Base-by-base conservation (phyloP, 1,139 yeast genomes). In the Meyerozyma carpophila region DNA sequence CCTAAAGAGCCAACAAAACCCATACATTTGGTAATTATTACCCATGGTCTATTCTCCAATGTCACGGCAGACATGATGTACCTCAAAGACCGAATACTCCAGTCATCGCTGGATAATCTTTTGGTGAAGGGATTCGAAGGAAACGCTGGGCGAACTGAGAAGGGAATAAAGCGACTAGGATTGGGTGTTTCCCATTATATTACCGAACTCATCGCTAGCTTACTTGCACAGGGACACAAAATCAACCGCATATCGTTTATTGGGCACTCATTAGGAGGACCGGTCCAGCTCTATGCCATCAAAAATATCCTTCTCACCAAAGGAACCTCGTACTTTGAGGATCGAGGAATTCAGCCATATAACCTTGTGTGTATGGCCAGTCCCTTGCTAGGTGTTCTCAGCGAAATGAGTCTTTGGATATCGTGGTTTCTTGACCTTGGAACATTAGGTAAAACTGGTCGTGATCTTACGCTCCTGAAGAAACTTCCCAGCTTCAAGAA, bases 261-360 rank as follows among this genome's bases (percentile, higher is more conserved):
- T 25, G 65, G 58, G 16, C 65, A 60, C 41, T 57, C 62, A 2
- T 43, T 60, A 7, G 65, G 65, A 1, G 65, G 65, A 1, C 48
- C 56, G 14, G 58, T 59, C 5, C 65, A 60, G 44, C 44, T 59
- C 11, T 58, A 52, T 31, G 62, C 63, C 11, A 54, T 60, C 41
- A 58, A 57, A 40, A 54, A 60, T 41, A 50, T 58, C 21, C 49
- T 60, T 18, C 39, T 46, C 18, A 45, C 47, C 10, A 46, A 54
- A 11, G 63, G 62, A 1, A 20, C 44, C 2, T 49, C 49, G 39
- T 59, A 46, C 44, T 59, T 59, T 39, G 45, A 44, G 20, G 41
- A 43, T 8, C 41, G 41, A 8, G 43, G 46, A 3, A 55, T 60
- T n/a, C 41, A 43, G 32, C 61, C 58, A n/a, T 43, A 45, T 34